phyloP scores from a whole-genome alignment of 768 basidiomycete species.

The Phlebiopsis gigantea region DNA sequence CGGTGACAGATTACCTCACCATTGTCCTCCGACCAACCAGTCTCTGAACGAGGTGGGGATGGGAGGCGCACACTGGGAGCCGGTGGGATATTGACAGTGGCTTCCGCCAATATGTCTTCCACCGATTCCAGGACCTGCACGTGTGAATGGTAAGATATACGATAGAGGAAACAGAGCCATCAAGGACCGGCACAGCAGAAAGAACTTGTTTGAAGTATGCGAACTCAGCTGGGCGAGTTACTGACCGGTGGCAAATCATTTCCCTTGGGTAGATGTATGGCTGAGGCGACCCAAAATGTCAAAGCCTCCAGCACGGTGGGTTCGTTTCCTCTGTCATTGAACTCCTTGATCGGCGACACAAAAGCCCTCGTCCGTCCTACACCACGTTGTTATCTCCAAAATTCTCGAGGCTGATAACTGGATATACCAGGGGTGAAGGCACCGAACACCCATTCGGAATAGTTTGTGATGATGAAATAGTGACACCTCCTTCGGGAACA shows the following conservation, averaged over 20 bases:
- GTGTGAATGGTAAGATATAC: constrained; percentile 18
- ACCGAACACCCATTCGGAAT: constrained; percentile 39
- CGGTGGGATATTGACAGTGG: not conserved
- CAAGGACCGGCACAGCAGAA: not conserved
- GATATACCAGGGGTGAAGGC: constrained; percentile 33
- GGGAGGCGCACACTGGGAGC: not conserved
- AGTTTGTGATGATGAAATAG: constrained; percentile 39
- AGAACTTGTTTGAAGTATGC: not conserved
- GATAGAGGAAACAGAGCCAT: not conserved
- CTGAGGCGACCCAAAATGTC: constrained; percentile 23
- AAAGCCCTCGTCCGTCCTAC: constrained; percentile 21
- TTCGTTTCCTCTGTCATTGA: not conserved
- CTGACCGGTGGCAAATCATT: constrained; percentile 23
- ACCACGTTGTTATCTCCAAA: not conserved
- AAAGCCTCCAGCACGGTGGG: constrained; percentile 23
- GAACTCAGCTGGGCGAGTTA: too few relatives aligned
- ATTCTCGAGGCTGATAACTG: not conserved
- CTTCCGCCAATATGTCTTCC: constrained; percentile 9
- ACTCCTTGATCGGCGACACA: constrained; percentile 12
- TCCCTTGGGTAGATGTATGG: constrained; percentile 13
- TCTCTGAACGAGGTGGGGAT: constrained; percentile 4
- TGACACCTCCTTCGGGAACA: constrained; percentile 31
- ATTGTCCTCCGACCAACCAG: not conserved
- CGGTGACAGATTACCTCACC: too few relatives aligned
- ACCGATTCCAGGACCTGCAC: constrained; percentile 42